phyloP scores from a whole-genome alignment of 495 filamentous ascomycete species.

The Letharia lupina region DNA sequence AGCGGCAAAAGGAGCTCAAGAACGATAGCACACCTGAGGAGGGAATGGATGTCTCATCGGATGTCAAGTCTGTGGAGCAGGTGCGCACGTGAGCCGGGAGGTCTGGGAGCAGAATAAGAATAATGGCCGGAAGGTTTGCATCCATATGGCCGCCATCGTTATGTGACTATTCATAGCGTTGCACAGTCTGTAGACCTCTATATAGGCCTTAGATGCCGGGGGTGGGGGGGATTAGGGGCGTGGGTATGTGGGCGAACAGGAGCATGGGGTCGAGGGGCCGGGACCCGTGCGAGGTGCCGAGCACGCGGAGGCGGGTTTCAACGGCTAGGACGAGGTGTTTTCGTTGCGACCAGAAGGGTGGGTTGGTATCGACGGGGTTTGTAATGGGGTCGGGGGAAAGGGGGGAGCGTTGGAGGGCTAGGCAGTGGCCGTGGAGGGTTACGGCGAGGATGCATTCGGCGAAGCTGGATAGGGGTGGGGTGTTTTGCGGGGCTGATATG shows the following conservation, averaged over 20 bases:
- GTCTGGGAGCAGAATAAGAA: slow-evolving; percentile 24
- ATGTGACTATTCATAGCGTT: not conserved
- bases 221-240: no score
- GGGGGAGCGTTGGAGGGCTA: slow-evolving; percentile 38
- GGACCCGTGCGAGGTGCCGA: no score
- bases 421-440: slow-evolving; percentile 40
- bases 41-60: slow-evolving; percentile 21
- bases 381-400: slow-evolving; percentile 8
- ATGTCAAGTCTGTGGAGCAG: slow-evolving; percentile 25
- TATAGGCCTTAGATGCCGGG: not conserved
- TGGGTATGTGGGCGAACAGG: not conserved
- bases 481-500: slow-evolving; percentile 25
- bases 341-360: no score
- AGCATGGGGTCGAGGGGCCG: not conserved
- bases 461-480: slow-evolving; percentile 33
- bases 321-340: no score
- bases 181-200: not conserved
- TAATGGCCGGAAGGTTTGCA: slow-evolving; percentile 2
- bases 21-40: slow-evolving; percentile 23
- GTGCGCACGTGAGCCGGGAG: slow-evolving; percentile 23
- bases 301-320: no score
- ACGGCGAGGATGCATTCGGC: slow-evolving; percentile 41
- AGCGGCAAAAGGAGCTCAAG: slow-evolving; percentile 24
- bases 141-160: not conserved
- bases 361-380: no score